Conservation (phyloP, 2,329 filamentous ascomycete species). For the Talaromyces sp. region DNA sequence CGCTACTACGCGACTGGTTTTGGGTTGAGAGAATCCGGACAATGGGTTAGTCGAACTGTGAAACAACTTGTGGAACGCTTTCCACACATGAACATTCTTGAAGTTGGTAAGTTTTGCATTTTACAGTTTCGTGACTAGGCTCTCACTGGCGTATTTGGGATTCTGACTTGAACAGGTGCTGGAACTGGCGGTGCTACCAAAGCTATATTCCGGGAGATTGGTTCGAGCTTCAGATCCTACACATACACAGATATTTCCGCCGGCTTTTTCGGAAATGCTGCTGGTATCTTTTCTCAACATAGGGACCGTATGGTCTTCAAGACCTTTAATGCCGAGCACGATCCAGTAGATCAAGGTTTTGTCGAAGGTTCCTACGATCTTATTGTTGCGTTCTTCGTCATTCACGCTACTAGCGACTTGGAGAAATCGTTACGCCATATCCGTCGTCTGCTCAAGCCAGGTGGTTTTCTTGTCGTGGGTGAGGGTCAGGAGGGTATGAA, state of each 20-base stretch:
- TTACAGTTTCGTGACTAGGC: no score
- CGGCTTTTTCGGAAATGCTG: constrained; percentile 21
- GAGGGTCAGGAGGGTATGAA: constrained; percentile 38
- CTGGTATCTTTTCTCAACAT: constrained; percentile 4
- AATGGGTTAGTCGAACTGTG: constrained; percentile 25
- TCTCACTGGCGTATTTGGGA: no score
- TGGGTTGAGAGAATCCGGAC: constrained; percentile 18
- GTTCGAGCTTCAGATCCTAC: constrained; percentile 12
- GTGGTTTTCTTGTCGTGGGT: constrained; percentile 45
- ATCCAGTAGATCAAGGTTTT: constrained; percentile 31
- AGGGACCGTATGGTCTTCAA: constrained; percentile 23
- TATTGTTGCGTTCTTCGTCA: constrained; percentile 33
- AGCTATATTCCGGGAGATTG: constrained; percentile 31
- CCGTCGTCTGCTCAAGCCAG: constrained; percentile 33
- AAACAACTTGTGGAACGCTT: constrained; percentile 39
- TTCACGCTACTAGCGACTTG: constrained; percentile 30
- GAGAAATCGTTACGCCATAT: constrained; percentile 25
- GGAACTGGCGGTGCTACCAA: constrained; percentile 45
- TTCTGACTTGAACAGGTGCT: constrained; percentile 22
- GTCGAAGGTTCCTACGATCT: constrained; percentile 28
- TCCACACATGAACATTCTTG: constrained; percentile 43
- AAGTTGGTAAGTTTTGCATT: constrained; percentile 35
- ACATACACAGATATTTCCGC: constrained; percentile 24
- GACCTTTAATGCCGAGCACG: constrained; percentile 28
- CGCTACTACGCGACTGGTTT: constrained; percentile 32